Percentiles rank a stretch among this genome's conserved stretches.
Evolutionary conservation across 2,329 filamentous ascomycete species (phyloP).

Genomic region (Aphanocladium album): DNA sequence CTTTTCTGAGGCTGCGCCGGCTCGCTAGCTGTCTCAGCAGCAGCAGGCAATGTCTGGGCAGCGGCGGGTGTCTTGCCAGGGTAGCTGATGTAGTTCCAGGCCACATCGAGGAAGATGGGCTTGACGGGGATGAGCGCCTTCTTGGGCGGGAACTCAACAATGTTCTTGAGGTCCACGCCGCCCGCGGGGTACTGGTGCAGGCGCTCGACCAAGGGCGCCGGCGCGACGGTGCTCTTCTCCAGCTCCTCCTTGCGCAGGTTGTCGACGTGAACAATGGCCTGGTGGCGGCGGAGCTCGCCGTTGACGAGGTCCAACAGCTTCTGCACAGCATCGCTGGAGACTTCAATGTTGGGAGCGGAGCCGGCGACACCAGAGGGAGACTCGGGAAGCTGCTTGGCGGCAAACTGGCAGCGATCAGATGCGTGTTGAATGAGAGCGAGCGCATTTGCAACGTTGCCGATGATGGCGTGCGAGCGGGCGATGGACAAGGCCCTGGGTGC

Average conservation of each 20-base stretch:
- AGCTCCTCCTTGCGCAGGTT: constrained; percentile 52
- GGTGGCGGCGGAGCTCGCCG: constrained; percentile 71
- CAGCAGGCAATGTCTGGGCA: constrained; percentile 5
- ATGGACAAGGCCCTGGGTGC: constrained; percentile 69
- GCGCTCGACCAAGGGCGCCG: constrained; percentile 63
- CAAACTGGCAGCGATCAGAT: constrained; percentile 54
- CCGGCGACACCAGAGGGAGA: constrained; percentile 25
- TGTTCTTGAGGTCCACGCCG: constrained; percentile 67
- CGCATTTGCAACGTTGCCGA: constrained; percentile 68
- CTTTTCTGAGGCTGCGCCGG: constrained; percentile 51
- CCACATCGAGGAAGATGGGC: constrained; percentile 91
- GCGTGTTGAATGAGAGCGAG: constrained; percentile 80
- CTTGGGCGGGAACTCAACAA: constrained; percentile 84
- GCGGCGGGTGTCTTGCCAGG: constrained; percentile 52
- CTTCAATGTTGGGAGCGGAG: constrained; percentile 60
- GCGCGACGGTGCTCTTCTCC: constrained; percentile 28
- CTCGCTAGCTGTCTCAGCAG: constrained; percentile 25
- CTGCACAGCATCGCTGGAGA: constrained; percentile 54
- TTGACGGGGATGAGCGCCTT: constrained; percentile 83
- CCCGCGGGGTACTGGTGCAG: constrained; percentile 69
- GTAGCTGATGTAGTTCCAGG: constrained; percentile 97
- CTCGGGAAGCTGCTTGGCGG: constrained; percentile 38
- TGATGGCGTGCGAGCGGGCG: constrained; percentile 74
- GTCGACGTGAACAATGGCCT: constrained; percentile 79
- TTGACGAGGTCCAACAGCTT: constrained; percentile 59